phyloP scores from a whole-genome alignment of 257 asterid genomes.

The Craterostigma plantagineum region DNA sequence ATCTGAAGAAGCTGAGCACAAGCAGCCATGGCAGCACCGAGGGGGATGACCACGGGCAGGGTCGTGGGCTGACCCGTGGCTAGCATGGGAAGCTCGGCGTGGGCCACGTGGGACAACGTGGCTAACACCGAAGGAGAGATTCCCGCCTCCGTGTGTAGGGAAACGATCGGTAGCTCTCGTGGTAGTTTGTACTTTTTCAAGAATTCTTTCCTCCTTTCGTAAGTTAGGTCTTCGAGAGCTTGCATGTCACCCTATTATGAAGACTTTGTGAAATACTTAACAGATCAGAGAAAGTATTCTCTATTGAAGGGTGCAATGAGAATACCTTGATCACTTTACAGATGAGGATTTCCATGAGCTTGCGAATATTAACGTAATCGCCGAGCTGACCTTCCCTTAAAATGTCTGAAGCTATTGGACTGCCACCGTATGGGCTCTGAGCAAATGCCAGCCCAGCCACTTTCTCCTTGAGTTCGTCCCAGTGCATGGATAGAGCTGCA shows the following conservation, averaged over 20 bases:
- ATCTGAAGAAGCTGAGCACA: constrained; percentile 90
- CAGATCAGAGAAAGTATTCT: background rate
- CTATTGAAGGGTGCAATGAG: background rate
- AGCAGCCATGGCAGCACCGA: constrained; percentile 98
- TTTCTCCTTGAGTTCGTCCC: constrained; percentile 84
- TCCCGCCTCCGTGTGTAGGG: constrained; percentile 81
- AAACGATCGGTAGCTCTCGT: constrained; percentile 62
- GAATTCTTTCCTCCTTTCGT: constrained; percentile 72
- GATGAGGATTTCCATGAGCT: constrained; percentile 84
- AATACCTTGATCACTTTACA: constrained; percentile 92
- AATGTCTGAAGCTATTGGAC: constrained; percentile 91
- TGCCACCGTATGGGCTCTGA: constrained; percentile 96
- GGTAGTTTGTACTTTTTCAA: constrained; percentile 55
- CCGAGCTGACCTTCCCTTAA: constrained; percentile 93
- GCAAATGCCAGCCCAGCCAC: constrained; percentile 86
- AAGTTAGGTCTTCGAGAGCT: constrained; percentile 84
- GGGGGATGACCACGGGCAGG: constrained; percentile 79
- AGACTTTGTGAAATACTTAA: constrained; percentile 1
- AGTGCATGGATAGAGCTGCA: constrained; percentile 80
- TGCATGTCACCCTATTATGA: constrained; percentile 80
- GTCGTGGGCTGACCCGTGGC: constrained; percentile 37
- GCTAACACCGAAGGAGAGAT: constrained; percentile 82
- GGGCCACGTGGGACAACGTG: constrained; percentile 81
- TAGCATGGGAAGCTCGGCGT: constrained; percentile 53
- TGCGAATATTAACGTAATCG: constrained; percentile 85